Percentiles rank a stretch among this genome's conserved stretches.
phyloP scores from a whole-genome alignment of 2,329 filamentous ascomycete genomes.

The Cladosporium halotolerans region DNA sequence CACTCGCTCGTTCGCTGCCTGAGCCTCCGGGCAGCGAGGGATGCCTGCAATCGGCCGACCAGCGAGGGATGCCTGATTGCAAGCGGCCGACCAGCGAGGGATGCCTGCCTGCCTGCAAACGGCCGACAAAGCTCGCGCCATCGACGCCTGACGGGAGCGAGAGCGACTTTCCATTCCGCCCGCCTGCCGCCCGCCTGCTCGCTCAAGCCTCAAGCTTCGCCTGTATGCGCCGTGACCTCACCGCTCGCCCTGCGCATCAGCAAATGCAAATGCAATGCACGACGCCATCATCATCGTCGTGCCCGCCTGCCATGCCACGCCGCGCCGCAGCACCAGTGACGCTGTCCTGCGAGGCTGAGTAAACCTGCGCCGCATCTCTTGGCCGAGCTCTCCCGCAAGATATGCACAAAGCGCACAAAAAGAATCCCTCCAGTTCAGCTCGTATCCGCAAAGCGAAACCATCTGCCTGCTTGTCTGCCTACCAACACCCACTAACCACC shows the following conservation, averaged over 20 bases:
- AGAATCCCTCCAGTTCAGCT: too few relatives aligned
- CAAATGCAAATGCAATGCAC: background rate
- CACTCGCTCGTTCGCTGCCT: background rate
- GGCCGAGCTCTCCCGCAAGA: background rate
- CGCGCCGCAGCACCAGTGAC: background rate
- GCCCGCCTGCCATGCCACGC: background rate
- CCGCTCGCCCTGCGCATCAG: background rate
- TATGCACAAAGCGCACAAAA: too few relatives aligned
- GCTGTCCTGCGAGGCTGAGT: background rate
- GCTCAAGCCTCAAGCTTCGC: background rate
- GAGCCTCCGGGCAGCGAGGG: too few relatives aligned
- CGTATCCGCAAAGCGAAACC: too few relatives aligned
- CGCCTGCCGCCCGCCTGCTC: background rate
- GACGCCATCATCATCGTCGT: background rate
- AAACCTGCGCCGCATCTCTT: background rate
- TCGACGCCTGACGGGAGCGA: background rate
- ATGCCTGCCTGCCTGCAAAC: too few relatives aligned
- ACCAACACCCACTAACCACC: too few relatives aligned
- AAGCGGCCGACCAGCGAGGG: too few relatives aligned
- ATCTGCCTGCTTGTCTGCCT: too few relatives aligned
- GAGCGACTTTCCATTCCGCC: background rate
- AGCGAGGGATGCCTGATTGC: too few relatives aligned
- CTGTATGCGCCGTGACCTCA: background rate
- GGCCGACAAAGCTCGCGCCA: too few relatives aligned
- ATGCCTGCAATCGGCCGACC: too few relatives aligned